Evolutionary conservation across 2,329 filamentous ascomycete genomes (phyloP), one percentile per base, ranked within the genome.

Genomic region (Calonectria fujianensis): DNA sequence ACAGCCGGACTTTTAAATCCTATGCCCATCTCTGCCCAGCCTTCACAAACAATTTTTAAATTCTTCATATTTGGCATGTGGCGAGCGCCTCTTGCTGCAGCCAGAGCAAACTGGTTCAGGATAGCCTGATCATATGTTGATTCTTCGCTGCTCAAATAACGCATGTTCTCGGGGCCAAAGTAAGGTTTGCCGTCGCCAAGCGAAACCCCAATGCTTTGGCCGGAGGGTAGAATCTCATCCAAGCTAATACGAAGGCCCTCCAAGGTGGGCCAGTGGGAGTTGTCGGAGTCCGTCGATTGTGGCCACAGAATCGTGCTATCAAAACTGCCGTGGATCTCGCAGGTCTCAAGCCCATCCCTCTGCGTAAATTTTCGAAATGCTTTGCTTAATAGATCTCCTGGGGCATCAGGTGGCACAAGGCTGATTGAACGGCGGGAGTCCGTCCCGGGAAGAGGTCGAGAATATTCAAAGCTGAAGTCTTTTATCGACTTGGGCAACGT

Each of bases 191-290:
- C 57, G 10, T 39, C 37, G 10, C 27, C 35, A 24, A 63, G 16
- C n/a, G 32, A 39, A 24, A 63, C 35, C 3, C 39, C 57, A 20
- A 63, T 29, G 16, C 57, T 20, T 18, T 29, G 57, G 4, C 57
- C 57, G 9, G n/a, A 63, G 3, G 57, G 57, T 14, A 63, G 18
- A 9, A 63, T 41, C 57, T 63, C 57, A 6, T 63, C 35, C 35
- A 63, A 18, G 7, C 27, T 41, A 8, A 63, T 41, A 5, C 13
- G 57, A 8, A 63, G 27, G 35, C 41, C 24, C 16, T 37, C 39
- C 16, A 63, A n/a, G 1, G 35, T 63, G n/a, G 57, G 37, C 57
- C 57, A 63, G 29, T 20, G 8, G 3, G 57, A 24, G 13, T 41
- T 6, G 9, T 20, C 4, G 16, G 24, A 37, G 10, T 24, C 24